Evolutionary conservation across 2,329 filamentous ascomycete species (phyloP), one percentile per base, ranked within the genome.

Genomic region (Ophiostoma quercus): DNA sequence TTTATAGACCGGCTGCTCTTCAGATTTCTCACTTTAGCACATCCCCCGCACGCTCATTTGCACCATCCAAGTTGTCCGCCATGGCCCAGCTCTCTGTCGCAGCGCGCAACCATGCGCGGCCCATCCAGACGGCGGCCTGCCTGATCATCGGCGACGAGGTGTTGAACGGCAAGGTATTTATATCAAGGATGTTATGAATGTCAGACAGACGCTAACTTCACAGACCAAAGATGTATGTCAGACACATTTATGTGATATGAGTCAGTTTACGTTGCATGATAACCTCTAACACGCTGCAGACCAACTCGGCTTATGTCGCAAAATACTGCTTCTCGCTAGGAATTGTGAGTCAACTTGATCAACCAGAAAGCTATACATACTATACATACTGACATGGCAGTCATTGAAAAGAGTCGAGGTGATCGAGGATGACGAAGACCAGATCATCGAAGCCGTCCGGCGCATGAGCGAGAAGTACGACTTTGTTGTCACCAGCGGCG

Each of bases 141-240:
- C 81, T 98, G 73, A 93, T 99, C 71, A 98, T 99, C 75, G 94
- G 94, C n/a, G 94, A 98, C 80, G 94, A 97, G 79, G 93, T 98
- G 5, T 84, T 98, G 3, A 94, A 93, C 29, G 94, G 95, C 75
- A 98, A 98, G 90, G 94, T 92, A 78, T 73, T 65, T 3, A 37
- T 63, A 11, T 11, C 2, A 12, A 34, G 4, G 11, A 5, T 29
- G 3, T 9, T 34, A 1, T 6, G 8, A 1, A 8, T 22, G 2
- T 54, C 25, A 32, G 2, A 12, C 37, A 1, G 22, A 3, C 34
- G n/a, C 25, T 25, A 14, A 41, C 3, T 65, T 47, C 8, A 16
- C 34, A 73, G 72, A 74, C 71, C 34, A 72, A 71, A 70, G 73
- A 74, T 68, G 73, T 74, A 66, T 66, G 73, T 12, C 19, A 11